Evolutionary conservation across 2,329 filamentous ascomycete species (phyloP).

Genomic region (Hysterium pulicare): DNA sequence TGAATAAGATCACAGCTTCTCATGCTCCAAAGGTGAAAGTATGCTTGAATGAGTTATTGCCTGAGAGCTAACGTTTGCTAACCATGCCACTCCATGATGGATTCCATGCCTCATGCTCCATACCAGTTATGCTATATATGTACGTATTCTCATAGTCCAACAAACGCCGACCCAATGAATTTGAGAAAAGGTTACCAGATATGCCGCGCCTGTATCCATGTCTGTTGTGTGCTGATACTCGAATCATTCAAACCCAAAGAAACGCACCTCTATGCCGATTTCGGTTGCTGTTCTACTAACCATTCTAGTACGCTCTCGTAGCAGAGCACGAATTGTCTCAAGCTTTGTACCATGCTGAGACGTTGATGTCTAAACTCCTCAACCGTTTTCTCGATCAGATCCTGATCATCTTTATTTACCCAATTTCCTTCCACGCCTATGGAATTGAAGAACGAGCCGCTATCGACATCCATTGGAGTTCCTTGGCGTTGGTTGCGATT

Average conservation of each 20-base stretch:
- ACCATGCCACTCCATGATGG: no score
- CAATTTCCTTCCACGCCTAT: conserved; percentile 55
- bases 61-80: no score
- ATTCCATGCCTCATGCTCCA: not conserved
- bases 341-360: conserved; percentile 93
- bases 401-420: conserved; percentile 67
- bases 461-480: conserved; percentile 46
- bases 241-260: not conserved
- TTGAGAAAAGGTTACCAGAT: not conserved
- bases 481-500: conserved; percentile 31
- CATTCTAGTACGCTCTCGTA: conserved; percentile 95
- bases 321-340: conserved; percentile 90
- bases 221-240: not conserved
- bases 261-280: conserved; percentile 20
- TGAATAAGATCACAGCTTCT: no score
- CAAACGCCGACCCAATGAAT: conserved; percentile 5
- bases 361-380: conserved; percentile 86
- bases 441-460: conserved; percentile 14
- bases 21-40: no score
- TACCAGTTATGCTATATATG: not conserved
- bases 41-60: no score
- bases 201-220: not conserved
- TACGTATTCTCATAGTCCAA: no score
- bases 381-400: conserved; percentile 82
- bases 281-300: conserved; percentile 53